Percentiles rank a stretch among this genome's conserved stretches.
These are phyloP conservation scores for Globisporangium yorkense DNA, from an alignment of 352 stramenopile species.

Conservation along the genomic window DNA sequence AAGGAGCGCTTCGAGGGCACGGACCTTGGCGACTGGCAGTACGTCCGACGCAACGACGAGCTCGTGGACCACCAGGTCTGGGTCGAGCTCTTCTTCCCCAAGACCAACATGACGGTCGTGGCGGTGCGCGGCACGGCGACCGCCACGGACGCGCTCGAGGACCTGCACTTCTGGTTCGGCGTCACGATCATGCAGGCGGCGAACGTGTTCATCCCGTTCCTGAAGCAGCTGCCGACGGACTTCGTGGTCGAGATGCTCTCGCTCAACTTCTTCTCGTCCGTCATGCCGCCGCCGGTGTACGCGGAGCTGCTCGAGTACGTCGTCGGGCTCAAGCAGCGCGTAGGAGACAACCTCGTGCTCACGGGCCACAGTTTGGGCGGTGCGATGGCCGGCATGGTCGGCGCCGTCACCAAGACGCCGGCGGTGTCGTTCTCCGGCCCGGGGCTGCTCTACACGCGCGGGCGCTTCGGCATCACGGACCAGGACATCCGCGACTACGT, in stretches of 20 bases:
- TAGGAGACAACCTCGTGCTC: slow-evolving; percentile 70
- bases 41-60: slow-evolving; percentile 67
- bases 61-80: slow-evolving; percentile 66
- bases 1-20: slow-evolving; percentile 79
- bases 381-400: slow-evolving; percentile 81
- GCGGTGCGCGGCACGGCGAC: slow-evolving; percentile 79
- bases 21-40: slow-evolving; percentile 67
- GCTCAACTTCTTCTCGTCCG: slow-evolving; percentile 54
- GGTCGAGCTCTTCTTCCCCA: slow-evolving; percentile 80
- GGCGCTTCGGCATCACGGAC: slow-evolving; percentile 68
- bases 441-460: slow-evolving; percentile 71
- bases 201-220: slow-evolving; percentile 81
- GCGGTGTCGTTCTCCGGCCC: slow-evolving; percentile 81
- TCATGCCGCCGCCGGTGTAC: slow-evolving; percentile 83
- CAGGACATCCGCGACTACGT: slow-evolving; percentile 80
- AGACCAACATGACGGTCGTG: slow-evolving; percentile 82
- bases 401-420: slow-evolving; percentile 73
- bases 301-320: slow-evolving; percentile 66
- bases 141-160: slow-evolving; percentile 76
- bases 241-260: slow-evolving; percentile 85
- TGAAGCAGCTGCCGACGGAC: slow-evolving; percentile 70
- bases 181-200: slow-evolving; percentile 84
- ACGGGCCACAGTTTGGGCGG: slow-evolving; percentile 82
- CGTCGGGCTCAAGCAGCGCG: slow-evolving; percentile 39
- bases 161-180: slow-evolving; percentile 85